Evolutionary conservation across 768 basidiomycete species (phyloP).

Genomic region (Gloeophyllum trabeum): DNA sequence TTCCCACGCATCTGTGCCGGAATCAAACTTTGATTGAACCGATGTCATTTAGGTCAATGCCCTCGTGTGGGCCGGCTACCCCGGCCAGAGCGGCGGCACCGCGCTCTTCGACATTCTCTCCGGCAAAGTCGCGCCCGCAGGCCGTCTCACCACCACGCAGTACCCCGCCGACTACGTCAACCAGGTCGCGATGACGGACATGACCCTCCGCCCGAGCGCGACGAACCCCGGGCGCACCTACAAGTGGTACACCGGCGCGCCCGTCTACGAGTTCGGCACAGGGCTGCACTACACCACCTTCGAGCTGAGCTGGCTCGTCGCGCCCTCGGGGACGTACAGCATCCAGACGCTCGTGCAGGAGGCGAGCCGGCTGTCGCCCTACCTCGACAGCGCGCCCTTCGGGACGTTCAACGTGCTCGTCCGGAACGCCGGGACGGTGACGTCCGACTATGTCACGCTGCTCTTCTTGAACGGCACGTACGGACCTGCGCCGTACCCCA

Average conservation of each 20-base stretch:
- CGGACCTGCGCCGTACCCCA: slow-evolving; percentile 39
- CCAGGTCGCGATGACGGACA: slow-evolving; percentile 45
- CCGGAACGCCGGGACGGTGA: slow-evolving; percentile 33
- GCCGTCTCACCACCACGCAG: slow-evolving; percentile 42
- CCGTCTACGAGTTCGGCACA: slow-evolving; percentile 42
- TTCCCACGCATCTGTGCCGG: neutral
- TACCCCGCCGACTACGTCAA: slow-evolving; percentile 38
- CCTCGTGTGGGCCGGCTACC: slow-evolving; percentile 47
- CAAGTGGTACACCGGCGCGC: slow-evolving; percentile 41
- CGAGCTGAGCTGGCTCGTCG: slow-evolving; percentile 23
- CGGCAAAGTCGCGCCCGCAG: slow-evolving; percentile 41
- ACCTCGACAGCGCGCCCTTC: slow-evolving; percentile 31
- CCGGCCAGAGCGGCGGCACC: slow-evolving; percentile 42
- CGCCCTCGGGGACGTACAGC: slow-evolving; percentile 24
- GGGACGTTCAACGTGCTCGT: slow-evolving; percentile 37
- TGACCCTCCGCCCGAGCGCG: slow-evolving; percentile 36
- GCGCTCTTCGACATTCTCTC: slow-evolving; percentile 40
- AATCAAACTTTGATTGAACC: neutral
- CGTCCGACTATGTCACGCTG: slow-evolving; percentile 45
- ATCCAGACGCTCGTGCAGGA: slow-evolving; percentile 27
- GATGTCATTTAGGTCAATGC: slow-evolving; percentile 30
- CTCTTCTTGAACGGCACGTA: slow-evolving; percentile 36
- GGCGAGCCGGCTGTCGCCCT: slow-evolving; percentile 12
- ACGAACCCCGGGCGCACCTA: slow-evolving; percentile 45
- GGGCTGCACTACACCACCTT: slow-evolving; percentile 48